Evolutionary conservation across 768 basidiomycete genomes (phyloP).

Genomic region (Ramaria sp.): DNA sequence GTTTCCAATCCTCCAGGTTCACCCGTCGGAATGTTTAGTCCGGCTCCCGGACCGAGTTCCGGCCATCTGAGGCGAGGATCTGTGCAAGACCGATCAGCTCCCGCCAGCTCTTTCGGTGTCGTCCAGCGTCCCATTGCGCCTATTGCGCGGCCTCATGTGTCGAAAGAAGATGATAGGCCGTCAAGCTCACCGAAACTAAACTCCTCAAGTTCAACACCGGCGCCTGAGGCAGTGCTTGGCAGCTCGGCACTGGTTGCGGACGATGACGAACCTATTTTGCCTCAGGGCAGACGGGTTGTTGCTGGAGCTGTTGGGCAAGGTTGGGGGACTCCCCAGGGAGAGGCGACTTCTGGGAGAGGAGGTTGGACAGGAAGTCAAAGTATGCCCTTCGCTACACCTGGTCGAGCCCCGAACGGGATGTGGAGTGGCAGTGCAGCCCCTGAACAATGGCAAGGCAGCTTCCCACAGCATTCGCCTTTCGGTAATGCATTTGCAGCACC

Average conservation of each 20-base stretch:
- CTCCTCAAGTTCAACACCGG: slow-evolving; percentile 27
- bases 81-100: slow-evolving; percentile 5
- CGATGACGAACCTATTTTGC: slow-evolving; percentile 66
- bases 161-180: slow-evolving; percentile 23
- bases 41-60: slow-evolving; percentile 1
- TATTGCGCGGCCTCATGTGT: slow-evolving; percentile 53
- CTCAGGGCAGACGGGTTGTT: slow-evolving; percentile 32
- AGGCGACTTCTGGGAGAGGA: not conserved
- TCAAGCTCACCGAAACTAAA: slow-evolving; percentile 47
- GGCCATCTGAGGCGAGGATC: slow-evolving; percentile 9
- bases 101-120: slow-evolving; percentile 3
- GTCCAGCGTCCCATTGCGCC: slow-evolving; percentile 33
- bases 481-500: slow-evolving; percentile 1
- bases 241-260: slow-evolving; percentile 71
- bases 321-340: slow-evolving; percentile 30
- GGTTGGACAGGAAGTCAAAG: slow-evolving; percentile 7
- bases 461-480: not conserved
- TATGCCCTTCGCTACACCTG: not conserved
- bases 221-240: slow-evolving; percentile 56
- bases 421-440: slow-evolving; percentile 4
- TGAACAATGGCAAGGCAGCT: slow-evolving; percentile 3
- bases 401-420: slow-evolving; percentile 7
- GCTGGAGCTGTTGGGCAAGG: slow-evolving; percentile 32
- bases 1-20: slow-evolving; percentile 8
- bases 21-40: slow-evolving; percentile 6